Evolutionary conservation across 2,329 filamentous ascomycete genomes (phyloP), one percentile per base, ranked within the genome.

Genomic region (Ceratocystiopsis brevicomis): DNA sequence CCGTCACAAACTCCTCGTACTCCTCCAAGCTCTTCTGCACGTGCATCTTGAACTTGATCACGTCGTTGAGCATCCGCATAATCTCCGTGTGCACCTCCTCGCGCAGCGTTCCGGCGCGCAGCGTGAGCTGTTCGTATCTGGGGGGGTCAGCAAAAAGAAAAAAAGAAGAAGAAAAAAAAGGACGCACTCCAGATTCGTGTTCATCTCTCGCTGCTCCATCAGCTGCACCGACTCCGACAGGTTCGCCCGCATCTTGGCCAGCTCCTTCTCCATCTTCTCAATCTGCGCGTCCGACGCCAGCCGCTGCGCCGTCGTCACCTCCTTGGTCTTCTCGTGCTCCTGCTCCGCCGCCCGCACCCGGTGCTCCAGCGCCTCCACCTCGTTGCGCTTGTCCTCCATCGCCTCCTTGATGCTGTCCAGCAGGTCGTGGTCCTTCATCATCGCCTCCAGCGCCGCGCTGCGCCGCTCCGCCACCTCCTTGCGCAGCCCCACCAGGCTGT

Each of bases 31-130:
- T 80, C 63, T 86, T 87, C 60, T 98, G 90, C 42, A 98, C 70
- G 56, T 96, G 87, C 50, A 98, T 83, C 65, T 98, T 98, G 73
- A 98, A 96, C 56, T 92, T 87, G 65, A 96, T 93, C 48, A 95
- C 81, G 57, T 96, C 87, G 62, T 95, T 93, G 47, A 98, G 66
- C 74, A 96, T 93, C 53, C 78, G 80, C 63, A 95, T 90, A 53
- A 95, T 84, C 59, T 95, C 87, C 0, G 86, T 94, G 59, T 98
- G 90, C n/a, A 98, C 69, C 58, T 96, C 87, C 59, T 98, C 90
- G n/a, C 90, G 76, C 19, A 96, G 69, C 1, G 83, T 67, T 50
- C 84, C 84, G 40, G 84, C 84, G 32, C 77, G 75, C 44, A 93
- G 73, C n/a, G 81, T 85, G 40, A 96, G 66, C 57, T 95, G 86